Evolutionary conservation across 2,329 filamentous ascomycete genomes (phyloP).

Genomic region (Ophiostoma angusticollis): DNA sequence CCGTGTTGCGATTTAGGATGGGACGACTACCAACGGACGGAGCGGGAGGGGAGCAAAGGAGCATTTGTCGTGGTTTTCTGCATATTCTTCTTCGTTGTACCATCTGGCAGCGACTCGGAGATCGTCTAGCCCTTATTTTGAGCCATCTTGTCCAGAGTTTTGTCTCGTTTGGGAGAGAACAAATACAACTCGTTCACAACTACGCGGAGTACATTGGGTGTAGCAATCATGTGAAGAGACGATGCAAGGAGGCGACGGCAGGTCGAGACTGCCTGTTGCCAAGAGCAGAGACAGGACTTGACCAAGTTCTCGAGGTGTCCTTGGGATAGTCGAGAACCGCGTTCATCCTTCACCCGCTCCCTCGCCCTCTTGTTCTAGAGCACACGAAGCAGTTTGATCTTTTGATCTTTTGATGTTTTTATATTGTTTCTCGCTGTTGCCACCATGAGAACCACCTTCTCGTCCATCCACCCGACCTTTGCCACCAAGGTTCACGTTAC

Average conservation of each 20-base stretch:
- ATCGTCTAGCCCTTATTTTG: conserved; percentile 4
- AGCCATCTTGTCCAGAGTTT: not conserved
- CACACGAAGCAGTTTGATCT: not conserved
- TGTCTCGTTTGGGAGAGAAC: too few species aligned
- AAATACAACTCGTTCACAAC: too few species aligned
- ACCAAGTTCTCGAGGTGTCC: too few species aligned
- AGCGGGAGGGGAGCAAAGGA: conserved; percentile 9
- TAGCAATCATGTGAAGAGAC: too few species aligned
- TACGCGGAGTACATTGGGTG: too few species aligned
- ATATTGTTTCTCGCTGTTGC: not conserved
- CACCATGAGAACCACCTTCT: conserved; percentile 4
- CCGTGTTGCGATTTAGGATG: conserved; percentile 12
- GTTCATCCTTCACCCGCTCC: too few species aligned
- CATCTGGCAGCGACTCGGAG: conserved; percentile 7
- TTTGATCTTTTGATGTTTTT: not conserved
- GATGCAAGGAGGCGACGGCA: too few species aligned
- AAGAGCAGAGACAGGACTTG: too few species aligned
- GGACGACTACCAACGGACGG: not conserved
- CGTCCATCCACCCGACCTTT: conserved; percentile 17
- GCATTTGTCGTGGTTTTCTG: conserved; percentile 8
- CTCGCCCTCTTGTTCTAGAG: not conserved
- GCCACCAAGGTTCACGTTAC: conserved; percentile 21
- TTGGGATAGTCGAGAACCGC: too few species aligned
- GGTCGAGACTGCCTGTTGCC: too few species aligned
- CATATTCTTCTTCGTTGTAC: conserved; percentile 8